Conservation (phyloP, 2,329 filamentous ascomycete genomes). For the Nemania sp. region DNA sequence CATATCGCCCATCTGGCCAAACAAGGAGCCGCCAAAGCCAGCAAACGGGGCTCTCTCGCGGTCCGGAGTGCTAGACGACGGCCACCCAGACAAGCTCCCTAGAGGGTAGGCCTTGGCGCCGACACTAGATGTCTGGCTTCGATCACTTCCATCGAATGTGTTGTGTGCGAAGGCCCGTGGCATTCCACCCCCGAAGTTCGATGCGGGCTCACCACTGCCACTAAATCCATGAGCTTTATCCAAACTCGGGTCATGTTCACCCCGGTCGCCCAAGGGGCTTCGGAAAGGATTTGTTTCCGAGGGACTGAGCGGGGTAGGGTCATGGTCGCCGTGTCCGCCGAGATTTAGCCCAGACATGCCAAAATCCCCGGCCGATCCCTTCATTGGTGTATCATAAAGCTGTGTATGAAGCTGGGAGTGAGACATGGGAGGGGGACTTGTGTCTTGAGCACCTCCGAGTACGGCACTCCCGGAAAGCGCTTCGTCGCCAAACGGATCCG, state of each 20-base stretch:
- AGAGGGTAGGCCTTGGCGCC: constrained; percentile 81
- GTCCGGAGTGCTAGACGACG: constrained; percentile 75
- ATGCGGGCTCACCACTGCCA: constrained; percentile 63
- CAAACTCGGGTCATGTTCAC: constrained; percentile 69
- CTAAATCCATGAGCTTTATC: constrained; percentile 64
- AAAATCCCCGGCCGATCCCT: constrained; percentile 68
- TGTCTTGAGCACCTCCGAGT: constrained; percentile 80
- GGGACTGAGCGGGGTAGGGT: constrained; percentile 84
- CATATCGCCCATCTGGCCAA: constrained; percentile 80
- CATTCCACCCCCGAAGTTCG: constrained; percentile 57
- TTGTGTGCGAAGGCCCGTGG: constrained; percentile 61
- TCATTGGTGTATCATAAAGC: constrained; percentile 66
- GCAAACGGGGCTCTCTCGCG: constrained; percentile 67
- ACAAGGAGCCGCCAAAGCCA: constrained; percentile 83
- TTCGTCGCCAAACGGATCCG: constrained; percentile 79
- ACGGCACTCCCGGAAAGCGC: constrained; percentile 77
- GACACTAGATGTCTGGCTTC: constrained; percentile 92
- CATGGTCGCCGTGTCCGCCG: constrained; percentile 67
- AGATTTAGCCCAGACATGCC: constrained; percentile 71
- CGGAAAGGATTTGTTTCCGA: constrained; percentile 97
- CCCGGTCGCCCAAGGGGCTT: constrained; percentile 83
- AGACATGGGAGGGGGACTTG: constrained; percentile 60
- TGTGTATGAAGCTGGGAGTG: constrained; percentile 53
- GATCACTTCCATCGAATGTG: constrained; percentile 78
- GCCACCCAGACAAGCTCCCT: constrained; percentile 72